Base-by-base conservation (phyloP, 139 green algal species). In the Chlorella sp. region DNA sequence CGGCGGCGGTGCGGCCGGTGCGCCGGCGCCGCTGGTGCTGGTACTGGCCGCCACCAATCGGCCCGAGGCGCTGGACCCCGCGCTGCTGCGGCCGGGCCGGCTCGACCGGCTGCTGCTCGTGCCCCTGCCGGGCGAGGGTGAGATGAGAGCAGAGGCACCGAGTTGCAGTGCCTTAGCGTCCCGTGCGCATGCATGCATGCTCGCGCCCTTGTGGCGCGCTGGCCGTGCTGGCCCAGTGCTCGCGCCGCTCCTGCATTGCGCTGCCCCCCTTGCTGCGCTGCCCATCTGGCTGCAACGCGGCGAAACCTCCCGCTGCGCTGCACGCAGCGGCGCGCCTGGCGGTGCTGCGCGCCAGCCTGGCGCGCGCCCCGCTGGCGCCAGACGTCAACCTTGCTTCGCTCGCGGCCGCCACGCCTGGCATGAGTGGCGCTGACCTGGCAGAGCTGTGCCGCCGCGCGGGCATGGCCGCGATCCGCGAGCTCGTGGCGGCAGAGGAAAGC, bases 1-100 rank as follows among this genome's bases (percentile, higher is more conserved):
- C 42, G 40, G 36, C 17, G 17, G n/a, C 4, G 41, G 53, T 19
- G 36, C 25, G 11, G 8, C 31, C 36, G 21, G 14, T 17, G 14
- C 15, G 31, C 36, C 1, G 14, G 5, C 35, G 21, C 15, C 3
- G 59, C 59, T 42, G 67, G 81, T 95, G 41, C 84, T 94, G 55
- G 79, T 94, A 17, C 74, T 94, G 19, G 88, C 74, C 1, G 90
- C 91, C 27, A 96, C 91, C 61, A 96, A 96, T 65, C 80, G 90
- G 17, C 90, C 90, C 12, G 85, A 90, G 43, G 76, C 86, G 29
- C 61, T 96, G 38, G 91, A 96, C 75, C 84, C 85, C 11, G 91
- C 91, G 21, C 81, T 96, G 7, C 73, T 83, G 27, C 82, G 91
- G 21, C 86, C 91, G 31, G 91, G 91, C 14, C 82, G 91, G 5